phyloP scores from a whole-genome alignment of 352 stramenopile genomes.

The Phytophthora citricola region DNA sequence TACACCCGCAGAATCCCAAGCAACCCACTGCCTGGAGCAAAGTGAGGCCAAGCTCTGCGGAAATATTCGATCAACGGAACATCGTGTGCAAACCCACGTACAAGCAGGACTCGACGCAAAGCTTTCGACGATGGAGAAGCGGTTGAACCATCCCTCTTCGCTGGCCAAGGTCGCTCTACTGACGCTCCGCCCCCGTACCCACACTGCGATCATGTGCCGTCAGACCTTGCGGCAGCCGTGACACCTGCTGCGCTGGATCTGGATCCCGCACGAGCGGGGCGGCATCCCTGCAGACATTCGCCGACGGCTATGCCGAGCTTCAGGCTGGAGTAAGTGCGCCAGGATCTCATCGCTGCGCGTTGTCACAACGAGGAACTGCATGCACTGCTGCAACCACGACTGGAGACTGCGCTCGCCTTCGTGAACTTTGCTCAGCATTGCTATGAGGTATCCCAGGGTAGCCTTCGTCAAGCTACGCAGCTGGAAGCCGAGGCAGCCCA shows the following conservation, averaged over 20 bases:
- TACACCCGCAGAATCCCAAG: too few species aligned
- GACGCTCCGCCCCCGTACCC: not conserved
- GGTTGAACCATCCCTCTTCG: not conserved
- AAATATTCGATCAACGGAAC: too few species aligned
- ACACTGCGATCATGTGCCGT: not conserved
- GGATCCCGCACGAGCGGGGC: slow-evolving; percentile 1
- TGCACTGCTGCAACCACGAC: not conserved
- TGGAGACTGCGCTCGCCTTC: not conserved
- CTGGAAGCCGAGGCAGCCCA: not conserved
- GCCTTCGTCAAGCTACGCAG: not conserved
- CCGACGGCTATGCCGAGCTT: not conserved
- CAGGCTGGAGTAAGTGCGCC: not conserved
- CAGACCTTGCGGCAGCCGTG: not conserved
- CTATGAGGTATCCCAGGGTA: not conserved
- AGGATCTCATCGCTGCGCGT: not conserved
- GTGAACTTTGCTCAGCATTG: not conserved
- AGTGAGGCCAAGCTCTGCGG: too few species aligned
- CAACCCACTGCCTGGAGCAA: too few species aligned
- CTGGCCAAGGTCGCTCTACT: not conserved
- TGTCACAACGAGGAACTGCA: slow-evolving; percentile 2
- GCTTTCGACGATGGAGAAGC: too few species aligned
- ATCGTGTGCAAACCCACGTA: too few species aligned
- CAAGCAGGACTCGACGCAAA: too few species aligned
- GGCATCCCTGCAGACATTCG: not conserved
- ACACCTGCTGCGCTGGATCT: not conserved